phyloP scores from a whole-genome alignment of 148 eudicot species.

The Agrostemma githago region DNA sequence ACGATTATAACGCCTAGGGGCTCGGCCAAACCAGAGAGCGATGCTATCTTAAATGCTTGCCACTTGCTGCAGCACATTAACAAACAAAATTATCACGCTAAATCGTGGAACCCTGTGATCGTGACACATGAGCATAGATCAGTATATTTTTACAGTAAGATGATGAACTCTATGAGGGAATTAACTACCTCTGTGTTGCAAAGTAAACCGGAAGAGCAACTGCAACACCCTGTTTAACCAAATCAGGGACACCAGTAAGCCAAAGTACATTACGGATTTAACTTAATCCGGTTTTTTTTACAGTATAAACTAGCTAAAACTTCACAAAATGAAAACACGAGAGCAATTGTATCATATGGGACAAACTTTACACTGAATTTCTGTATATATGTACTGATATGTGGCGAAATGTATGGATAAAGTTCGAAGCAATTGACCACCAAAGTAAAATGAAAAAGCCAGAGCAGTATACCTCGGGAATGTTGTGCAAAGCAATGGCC shows the following conservation, averaged over 20 bases:
- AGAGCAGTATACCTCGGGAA: slow-evolving; percentile 68
- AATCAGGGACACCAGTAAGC: slow-evolving; percentile 11
- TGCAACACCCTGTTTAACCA: slow-evolving; percentile 77
- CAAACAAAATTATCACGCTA: not conserved
- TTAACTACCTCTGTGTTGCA: slow-evolving; percentile 77
- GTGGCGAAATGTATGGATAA: no score
- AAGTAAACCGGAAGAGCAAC: slow-evolving; percentile 99
- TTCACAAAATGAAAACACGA: no score
- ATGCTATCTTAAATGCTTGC: slow-evolving; percentile 96
- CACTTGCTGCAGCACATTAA: slow-evolving; percentile 67
- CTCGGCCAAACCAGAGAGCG: slow-evolving; percentile 93
- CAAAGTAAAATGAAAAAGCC: no score
- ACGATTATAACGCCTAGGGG: slow-evolving; percentile 94
- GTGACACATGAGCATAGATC: not conserved
- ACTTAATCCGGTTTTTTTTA: not conserved
- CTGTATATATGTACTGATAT: no score
- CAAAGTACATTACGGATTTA: slow-evolving; percentile 7
- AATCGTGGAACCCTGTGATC: not conserved
- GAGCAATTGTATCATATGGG: no score
- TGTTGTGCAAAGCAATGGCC: slow-evolving; percentile 95
- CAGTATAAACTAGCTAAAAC: no score
- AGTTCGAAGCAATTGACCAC: no score
- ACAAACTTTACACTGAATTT: no score
- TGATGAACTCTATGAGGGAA: not conserved
- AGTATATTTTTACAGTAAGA: not conserved